Base-by-base conservation (phyloP, 169 alveolate species). In the Theileria luwenshuni region DNA sequence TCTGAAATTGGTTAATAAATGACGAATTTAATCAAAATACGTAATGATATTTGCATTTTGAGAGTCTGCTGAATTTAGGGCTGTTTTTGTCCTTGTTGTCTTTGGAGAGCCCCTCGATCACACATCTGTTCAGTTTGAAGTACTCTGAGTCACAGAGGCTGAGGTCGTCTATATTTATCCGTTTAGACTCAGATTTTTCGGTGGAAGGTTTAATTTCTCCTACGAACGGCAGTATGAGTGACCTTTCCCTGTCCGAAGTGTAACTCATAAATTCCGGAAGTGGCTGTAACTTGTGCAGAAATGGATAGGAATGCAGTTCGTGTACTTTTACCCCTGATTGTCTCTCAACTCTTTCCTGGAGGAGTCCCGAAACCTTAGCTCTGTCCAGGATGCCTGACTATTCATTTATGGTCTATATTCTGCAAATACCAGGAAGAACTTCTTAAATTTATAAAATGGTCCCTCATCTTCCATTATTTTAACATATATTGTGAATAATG, bases 91-190 rank as follows among this genome's bases (percentile, higher is more conserved):
- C 65, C 65, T 56, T 56, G 42, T 56, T 56, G 10, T 56, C 65
- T 41, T 56, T 56, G 43, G 43, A 0, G 45, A 56, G 42, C 10
- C 65, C 65, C 21, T 56, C 65, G 23, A 56, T 25, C 32, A 56
- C 65, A 25, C 65, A 56, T 56, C 65, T 56, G 65, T 56, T 56
- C 15, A 56, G 32, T 41, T 41, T 56, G 30, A 56, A 56, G 65
- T 56, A 56, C 23, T 56, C 38, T 19, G 23, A 43, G 21, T 56
- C 65, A 19, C 65, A 56, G 5, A 56, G 32, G 32, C 32, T 41
- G 15, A 56, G 23, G 23, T 56, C 47, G 42, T 56, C 65, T 25
- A 56, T 28, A 6, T 56, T 56, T 15, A 56, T 56, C 19, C 2
- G 10, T 2, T 41, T 56, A 15, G 15, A 21, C 19, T 56, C 65